These are phyloP conservation scores for Sclerotinia sclerotiorum DNA, from an alignment of 2,329 filamentous ascomycete genomes.

Conservation along the genomic window DNA sequence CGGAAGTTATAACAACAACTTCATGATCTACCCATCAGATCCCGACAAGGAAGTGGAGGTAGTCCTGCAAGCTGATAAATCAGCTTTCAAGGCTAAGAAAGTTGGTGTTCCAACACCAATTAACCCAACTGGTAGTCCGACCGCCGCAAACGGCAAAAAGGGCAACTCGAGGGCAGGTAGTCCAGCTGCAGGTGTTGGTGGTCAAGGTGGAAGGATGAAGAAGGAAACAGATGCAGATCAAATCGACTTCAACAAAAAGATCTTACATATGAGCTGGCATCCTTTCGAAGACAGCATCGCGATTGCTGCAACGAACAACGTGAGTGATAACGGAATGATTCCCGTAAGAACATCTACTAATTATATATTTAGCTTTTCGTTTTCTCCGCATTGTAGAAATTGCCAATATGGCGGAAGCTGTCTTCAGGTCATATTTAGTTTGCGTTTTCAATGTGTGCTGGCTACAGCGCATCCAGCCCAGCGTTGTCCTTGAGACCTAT, in stretches of 20 bases:
- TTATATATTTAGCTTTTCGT: constrained; percentile 62
- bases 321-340: constrained; percentile 51
- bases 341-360: constrained; percentile 26
- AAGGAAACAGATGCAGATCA: constrained; percentile 99
- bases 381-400: constrained; percentile 68
- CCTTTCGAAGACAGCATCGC: constrained; percentile 99
- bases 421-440: constrained; percentile 39
- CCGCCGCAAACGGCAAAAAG: constrained; percentile 76
- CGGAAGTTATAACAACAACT: constrained; percentile 99
- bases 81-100: constrained; percentile 99
- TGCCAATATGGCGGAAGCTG: constrained; percentile 31
- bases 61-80: constrained; percentile 96
- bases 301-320: constrained; percentile 98
- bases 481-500: constrained; percentile 31
- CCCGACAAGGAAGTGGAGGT: constrained; percentile 96
- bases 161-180: constrained; percentile 83
- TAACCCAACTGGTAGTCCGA: constrained; percentile 75
- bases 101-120: constrained; percentile 97
- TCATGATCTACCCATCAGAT: constrained; percentile 99
- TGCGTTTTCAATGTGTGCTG: constrained; percentile 38
- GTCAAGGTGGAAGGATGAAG: constrained; percentile 89
- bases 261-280: constrained; percentile 99
- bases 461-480: constrained; percentile 32
- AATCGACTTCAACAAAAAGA: constrained; percentile 99
- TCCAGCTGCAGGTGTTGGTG: constrained; percentile 70